phyloP scores from a whole-genome alignment of 2,329 filamentous ascomycete genomes.

The Microcyclospora pomicola region DNA sequence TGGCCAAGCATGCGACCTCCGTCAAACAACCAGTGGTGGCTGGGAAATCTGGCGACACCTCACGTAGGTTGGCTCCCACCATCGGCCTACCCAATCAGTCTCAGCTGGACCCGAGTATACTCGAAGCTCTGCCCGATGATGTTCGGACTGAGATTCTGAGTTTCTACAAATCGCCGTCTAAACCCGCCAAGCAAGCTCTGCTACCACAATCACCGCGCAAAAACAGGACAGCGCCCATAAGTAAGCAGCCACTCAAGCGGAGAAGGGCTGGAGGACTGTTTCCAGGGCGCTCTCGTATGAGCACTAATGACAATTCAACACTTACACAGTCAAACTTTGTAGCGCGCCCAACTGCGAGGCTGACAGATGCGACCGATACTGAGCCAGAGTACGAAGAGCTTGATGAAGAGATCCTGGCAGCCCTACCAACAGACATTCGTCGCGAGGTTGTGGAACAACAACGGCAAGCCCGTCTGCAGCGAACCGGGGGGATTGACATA shows the following conservation, averaged over 20 bases:
- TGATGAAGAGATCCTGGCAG: slow-evolving; percentile 62
- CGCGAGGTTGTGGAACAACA: slow-evolving; percentile 67
- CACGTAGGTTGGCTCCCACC: neutral
- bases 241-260: slow-evolving; percentile 47
- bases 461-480: slow-evolving; percentile 44
- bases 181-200: slow-evolving; percentile 20
- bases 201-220: slow-evolving; percentile 42
- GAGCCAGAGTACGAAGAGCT: slow-evolving; percentile 35
- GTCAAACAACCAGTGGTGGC: neutral
- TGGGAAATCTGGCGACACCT: neutral
- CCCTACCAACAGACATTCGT: slow-evolving; percentile 68
- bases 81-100: slow-evolving; percentile 47
- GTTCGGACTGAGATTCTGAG: slow-evolving; percentile 72
- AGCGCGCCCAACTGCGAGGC: slow-evolving; percentile 10
- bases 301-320: slow-evolving; percentile 40
- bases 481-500: slow-evolving; percentile 27
- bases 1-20: slow-evolving; percentile 44
- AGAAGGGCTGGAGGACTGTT: slow-evolving; percentile 41
- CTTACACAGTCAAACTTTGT: slow-evolving; percentile 64
- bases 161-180: slow-evolving; percentile 42
- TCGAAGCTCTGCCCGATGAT: slow-evolving; percentile 71
- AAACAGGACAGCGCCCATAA: slow-evolving; percentile 32
- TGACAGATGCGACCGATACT: slow-evolving; percentile 13
- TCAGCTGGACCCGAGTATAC: slow-evolving; percentile 72
- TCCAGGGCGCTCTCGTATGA: slow-evolving; percentile 35